Evolutionary conservation across 352 stramenopile genomes (phyloP), one percentile per base, ranked within the genome.

Genomic region (Globisporangium yorkense): DNA sequence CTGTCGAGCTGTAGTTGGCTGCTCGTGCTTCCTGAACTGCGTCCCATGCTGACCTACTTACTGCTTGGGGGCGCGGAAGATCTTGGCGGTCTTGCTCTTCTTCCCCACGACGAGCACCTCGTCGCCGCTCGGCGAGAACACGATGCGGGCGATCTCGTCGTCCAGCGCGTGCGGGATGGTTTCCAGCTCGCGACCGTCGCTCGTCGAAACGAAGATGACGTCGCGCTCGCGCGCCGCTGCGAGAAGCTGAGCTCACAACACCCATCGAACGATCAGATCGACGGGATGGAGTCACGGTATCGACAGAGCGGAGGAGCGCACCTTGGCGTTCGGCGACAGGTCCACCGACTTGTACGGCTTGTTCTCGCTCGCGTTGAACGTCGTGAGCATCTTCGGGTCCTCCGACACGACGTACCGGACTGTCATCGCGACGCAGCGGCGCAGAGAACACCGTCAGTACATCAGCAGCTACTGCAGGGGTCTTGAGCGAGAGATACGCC

Each of bases 381-480:
- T 77, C 40, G 74, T 80, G 56, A 89, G 61, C 24, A 89, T 68
- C 53, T 87, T 85, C 2, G 83, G 83, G 40, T 92, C 83, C 59
- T 92, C 83, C 67, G 88, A 76, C 31, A 87, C 69, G 21, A 76
- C 80, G 63, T 92, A 92, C 16, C 83, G 77, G 18, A 92, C 83
- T 92, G 54, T n/a, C 54, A 5, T 53, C n/a, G 6, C 45, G 16
- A 46, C 33, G 31, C 49, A 41, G 58, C 21, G 27, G 10, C 6
- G 29, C 8, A 37, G 20, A 37, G 27, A 43, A 9, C 2, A 21
- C 16, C 51, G 2, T 33, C 9, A 59, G 54, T 3, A 37, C 41
- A 52, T 1, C 20, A 33, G 13, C 7, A 40, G 35, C 35, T 37
- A 37, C 33, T 10, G 33, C 8, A 37, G 33, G 8, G 24, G 24